These are phyloP conservation scores for Fusarium foetens DNA, from an alignment of 2,329 filamentous ascomycete genomes.

Conservation along the genomic window DNA sequence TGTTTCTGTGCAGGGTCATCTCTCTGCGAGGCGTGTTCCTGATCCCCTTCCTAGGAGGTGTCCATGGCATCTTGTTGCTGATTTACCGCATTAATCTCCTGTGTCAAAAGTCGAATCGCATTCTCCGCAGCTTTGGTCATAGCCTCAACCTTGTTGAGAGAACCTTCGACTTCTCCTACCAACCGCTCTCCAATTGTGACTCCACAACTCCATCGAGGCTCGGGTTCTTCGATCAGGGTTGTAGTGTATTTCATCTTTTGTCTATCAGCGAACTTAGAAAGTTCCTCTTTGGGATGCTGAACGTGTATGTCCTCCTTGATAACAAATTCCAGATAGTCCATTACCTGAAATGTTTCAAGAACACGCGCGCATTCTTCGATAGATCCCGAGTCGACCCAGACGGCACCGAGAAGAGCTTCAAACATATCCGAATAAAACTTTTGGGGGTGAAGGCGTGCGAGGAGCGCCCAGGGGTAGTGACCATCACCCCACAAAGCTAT, in stretches of 20 bases:
- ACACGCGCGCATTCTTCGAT: slow-evolving; percentile 69
- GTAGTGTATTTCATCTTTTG: slow-evolving; percentile 65
- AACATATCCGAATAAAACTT: slow-evolving; percentile 89
- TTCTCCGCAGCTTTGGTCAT: slow-evolving; percentile 65
- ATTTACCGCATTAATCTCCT: slow-evolving; percentile 21
- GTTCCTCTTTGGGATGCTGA: slow-evolving; percentile 72
- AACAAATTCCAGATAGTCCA: slow-evolving; percentile 70
- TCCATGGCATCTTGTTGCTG: not conserved
- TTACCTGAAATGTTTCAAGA: slow-evolving; percentile 71
- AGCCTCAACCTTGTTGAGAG: slow-evolving; percentile 62
- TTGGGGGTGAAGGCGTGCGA: slow-evolving; percentile 71
- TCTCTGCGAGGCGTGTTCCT: not conserved
- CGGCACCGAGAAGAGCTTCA: slow-evolving; percentile 81
- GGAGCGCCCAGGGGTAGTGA: slow-evolving; percentile 79
- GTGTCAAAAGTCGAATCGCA: slow-evolving; percentile 55
- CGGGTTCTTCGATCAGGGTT: slow-evolving; percentile 37
- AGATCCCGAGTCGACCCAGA: slow-evolving; percentile 82
- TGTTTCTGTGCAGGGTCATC: not conserved
- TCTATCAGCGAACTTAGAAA: slow-evolving; percentile 67
- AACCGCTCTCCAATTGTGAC: slow-evolving; percentile 60
- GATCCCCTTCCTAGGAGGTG: not conserved
- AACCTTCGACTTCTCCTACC: slow-evolving; percentile 58
- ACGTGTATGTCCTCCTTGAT: slow-evolving; percentile 68
- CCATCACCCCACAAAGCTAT: slow-evolving; percentile 43
- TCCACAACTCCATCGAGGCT: slow-evolving; percentile 55